Evolutionary conservation across 164 flowering plant species (phyloP).

Genomic region (Macadamia tetraphylla): DNA sequence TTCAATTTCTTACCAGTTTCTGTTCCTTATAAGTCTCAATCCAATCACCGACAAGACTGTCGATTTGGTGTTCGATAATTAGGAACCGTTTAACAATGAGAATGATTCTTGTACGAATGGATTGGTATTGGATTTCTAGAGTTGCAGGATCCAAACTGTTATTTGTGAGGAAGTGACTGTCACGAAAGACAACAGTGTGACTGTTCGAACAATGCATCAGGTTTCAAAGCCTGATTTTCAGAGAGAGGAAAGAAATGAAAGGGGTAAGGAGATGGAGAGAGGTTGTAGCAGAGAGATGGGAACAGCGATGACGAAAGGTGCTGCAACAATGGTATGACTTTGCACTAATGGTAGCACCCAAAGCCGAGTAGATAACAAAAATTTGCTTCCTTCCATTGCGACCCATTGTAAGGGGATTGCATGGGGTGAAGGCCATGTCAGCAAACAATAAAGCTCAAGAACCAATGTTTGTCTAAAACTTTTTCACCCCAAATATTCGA

Average conservation of each 20-base stretch:
- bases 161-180: conserved; percentile 17
- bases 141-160: conserved; percentile 11
- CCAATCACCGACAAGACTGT: conserved; percentile 10
- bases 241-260: conserved; percentile 16
- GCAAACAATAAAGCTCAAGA: no score
- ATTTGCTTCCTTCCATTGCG: no score
- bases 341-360: no score
- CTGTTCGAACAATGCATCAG: conserved; percentile 15
- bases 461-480: no score
- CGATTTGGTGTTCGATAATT: conserved; percentile 15
- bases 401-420: no score
- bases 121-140: conserved; percentile 10
- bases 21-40: no score
- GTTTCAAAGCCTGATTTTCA: conserved; percentile 17
- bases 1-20: no score
- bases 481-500: no score
- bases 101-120: conserved; percentile 8
- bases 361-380: no score
- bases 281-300: conserved; percentile 64
- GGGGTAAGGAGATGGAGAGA: conserved; percentile 29
- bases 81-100: background rate
- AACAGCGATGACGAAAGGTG: conserved; percentile 26
- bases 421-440: no score
- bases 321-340: no score
- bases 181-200: conserved; percentile 15